Base-by-base conservation (phyloP, 495 filamentous ascomycete genomes). In the Ramalina intermedia region DNA sequence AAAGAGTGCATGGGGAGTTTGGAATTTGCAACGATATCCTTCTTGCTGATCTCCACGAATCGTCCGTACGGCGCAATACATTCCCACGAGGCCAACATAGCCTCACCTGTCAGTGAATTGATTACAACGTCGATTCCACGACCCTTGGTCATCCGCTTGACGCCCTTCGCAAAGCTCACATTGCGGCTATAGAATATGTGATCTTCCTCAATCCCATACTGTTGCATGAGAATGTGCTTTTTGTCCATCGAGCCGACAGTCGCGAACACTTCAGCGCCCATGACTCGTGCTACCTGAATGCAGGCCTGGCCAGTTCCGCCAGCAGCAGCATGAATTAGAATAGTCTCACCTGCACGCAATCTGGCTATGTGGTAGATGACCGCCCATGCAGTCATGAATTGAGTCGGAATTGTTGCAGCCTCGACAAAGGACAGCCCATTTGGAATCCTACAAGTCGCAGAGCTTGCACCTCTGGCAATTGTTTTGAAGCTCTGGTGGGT, bases 281-380 rank as follows among this genome's bases (percentile, higher is more conserved):
- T 46, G 58, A 69, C 65, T 38, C 74, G 67, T 0, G 74, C 72
- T 3, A 80, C 33, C 35, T 59, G 55, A 51, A 80, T 73, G 36
- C 77, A 73, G 9, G 75, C 75, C 55, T 79, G 73, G 2, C 76
- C 76, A 11, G 76, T 66, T 1, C 69, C 68, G 13, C 75, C 71
- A 9, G 71, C 63, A n/a, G 71, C 76, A 5, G 66, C 66, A 51
- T 79, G 72, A 43, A 81, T 76, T 17, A 81, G 60, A 5, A 79
- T 66, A 2, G 58, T 66, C 50, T 80, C 45, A 11, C 21, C 50
- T 5, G 13, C 9, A n/a, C 42, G 33, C 9, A 58, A 18, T 1
- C 23, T n/a, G 3, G 52, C 58, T 14, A 60, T 16, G 48, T 56
- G 38, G 8, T 52, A 24, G 12, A 79, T 52, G 5, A 67, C 65